Conservation (phyloP, 2,329 filamentous ascomycete species). For the Xylaria sp. region DNA sequence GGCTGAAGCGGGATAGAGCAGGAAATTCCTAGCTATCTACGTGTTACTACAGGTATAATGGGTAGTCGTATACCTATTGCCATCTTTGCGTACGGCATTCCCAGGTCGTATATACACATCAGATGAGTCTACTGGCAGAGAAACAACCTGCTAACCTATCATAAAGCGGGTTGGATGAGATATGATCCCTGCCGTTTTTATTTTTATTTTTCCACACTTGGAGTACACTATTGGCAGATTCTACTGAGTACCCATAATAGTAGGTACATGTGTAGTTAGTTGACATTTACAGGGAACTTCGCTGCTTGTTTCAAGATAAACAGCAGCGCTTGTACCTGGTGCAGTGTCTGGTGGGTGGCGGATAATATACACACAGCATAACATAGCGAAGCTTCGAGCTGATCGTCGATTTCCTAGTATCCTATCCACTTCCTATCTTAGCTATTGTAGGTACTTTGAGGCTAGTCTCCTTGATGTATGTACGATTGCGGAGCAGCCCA, state of each 20-base stretch:
- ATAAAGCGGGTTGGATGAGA: background rate
- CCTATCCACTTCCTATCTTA: slow-evolving; percentile 5
- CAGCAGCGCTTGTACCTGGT: slow-evolving; percentile 20
- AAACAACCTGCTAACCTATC: background rate
- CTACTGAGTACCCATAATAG: too few relatives aligned
- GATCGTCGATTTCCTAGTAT: slow-evolving; percentile 24
- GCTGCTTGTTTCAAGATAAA: slow-evolving; percentile 8
- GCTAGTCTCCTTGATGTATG: background rate
- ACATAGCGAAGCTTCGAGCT: background rate
- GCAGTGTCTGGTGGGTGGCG: too few relatives aligned
- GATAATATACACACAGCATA: too few relatives aligned
- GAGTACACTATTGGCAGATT: background rate
- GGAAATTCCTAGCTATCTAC: background rate
- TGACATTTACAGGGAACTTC: background rate
- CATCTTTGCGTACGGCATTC: background rate
- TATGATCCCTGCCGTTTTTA: background rate
- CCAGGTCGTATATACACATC: background rate
- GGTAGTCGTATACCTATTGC: background rate
- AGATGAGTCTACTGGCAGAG: background rate
- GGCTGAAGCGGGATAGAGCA: slow-evolving; percentile 6
- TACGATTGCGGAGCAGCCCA: slow-evolving; percentile 21
- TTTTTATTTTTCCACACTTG: background rate
- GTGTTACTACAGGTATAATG: slow-evolving; percentile 1
- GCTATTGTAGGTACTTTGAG: background rate
- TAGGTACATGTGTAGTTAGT: too few relatives aligned